Base-by-base conservation (phyloP, 495 filamentous ascomycete species). In the Trichoderma erinaceum region DNA sequence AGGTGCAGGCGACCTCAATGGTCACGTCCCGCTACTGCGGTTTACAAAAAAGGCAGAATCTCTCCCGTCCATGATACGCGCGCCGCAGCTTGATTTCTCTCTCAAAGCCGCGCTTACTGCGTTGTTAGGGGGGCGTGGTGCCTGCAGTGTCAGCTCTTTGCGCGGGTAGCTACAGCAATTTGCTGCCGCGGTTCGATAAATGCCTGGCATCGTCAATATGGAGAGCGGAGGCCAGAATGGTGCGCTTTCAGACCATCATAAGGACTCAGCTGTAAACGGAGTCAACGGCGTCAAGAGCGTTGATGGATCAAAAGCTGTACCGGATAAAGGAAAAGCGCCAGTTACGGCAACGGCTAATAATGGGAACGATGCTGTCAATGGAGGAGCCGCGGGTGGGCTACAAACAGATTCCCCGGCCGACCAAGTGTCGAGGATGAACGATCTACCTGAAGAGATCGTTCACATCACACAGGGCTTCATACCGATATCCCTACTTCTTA, bases 401-500 rank as follows among this genome's bases (percentile, higher is more conserved):
- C 58, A 3, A 63, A 18, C 73, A 67, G 18, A 46, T 56, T 38
- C 68, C 66, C 61, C 71, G 68, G 43, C 29, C 18, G 44, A 69
- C 44, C 68, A 71, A 46, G 38, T 66, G 41, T 72, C 77, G 23
- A 75, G 73, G 38, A 77, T 83, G 71, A 80, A 81, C 66, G 81
- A 87, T 32, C 79, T 86, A 1, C 88, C 89, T 0, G 91, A 92
- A 43, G 89, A 94, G 72, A 86, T 98, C 23, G 78, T 83, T 63
- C 92, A 96, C 70, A 90, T 97, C 68, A 90, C 90, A 0, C 78
- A 88, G 67, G 87, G 87, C 35, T 96, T 90, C 70, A 80, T 91
- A 32, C 87, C 90, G 4, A 80, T 97, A 35, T 83, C 84, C 18
- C 82, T 81, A 46, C 78, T 99, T 27, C 81, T 97, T 61, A 83